Conservation (phyloP, 768 basidiomycete species). For the Tricholoma furcatifolium region DNA sequence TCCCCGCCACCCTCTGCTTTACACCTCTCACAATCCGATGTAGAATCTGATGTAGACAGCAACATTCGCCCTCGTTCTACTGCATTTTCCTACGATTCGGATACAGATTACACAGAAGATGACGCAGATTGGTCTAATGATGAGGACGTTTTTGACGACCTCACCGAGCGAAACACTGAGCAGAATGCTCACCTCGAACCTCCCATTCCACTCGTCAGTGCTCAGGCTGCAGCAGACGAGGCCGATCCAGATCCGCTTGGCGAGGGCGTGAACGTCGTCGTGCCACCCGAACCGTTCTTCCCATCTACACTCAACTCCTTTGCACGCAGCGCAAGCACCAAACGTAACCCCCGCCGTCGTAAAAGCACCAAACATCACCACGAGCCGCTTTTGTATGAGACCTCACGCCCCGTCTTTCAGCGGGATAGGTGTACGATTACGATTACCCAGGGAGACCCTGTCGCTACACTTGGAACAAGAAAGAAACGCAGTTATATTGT, state of each 20-base stretch:
- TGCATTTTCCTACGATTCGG: conserved; percentile 64
- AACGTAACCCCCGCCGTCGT: conserved; percentile 49
- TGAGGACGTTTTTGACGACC: conserved; percentile 63
- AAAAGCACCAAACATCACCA: conserved; percentile 56
- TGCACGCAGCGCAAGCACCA: conserved; percentile 34
- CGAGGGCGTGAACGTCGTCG: conserved; percentile 88
- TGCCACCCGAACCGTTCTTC: conserved; percentile 83
- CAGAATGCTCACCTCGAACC: conserved; percentile 59
- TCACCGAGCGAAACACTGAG: conserved; percentile 88
- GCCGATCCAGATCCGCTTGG: conserved; percentile 80
- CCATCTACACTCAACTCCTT: conserved; percentile 62
- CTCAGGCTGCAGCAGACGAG: conserved; percentile 55
- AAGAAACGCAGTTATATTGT: conserved; percentile 78
- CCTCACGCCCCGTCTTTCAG: conserved; percentile 81
- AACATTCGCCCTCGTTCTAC: conserved; percentile 56
- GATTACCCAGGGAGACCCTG: conserved; percentile 83
- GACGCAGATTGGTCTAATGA: conserved; percentile 21
- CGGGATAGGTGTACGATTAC: conserved; percentile 91
- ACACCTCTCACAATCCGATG: conserved; percentile 60
- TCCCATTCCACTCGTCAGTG: conserved; percentile 24
- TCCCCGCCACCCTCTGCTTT: conserved; percentile 59
- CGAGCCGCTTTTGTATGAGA: conserved; percentile 64
- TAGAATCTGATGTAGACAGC: conserved; percentile 52
- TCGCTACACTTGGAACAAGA: conserved; percentile 46
- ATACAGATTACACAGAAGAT: conserved; percentile 55